phyloP scores from a whole-genome alignment of 768 basidiomycete species.

The Pleurotus ostreatus region DNA sequence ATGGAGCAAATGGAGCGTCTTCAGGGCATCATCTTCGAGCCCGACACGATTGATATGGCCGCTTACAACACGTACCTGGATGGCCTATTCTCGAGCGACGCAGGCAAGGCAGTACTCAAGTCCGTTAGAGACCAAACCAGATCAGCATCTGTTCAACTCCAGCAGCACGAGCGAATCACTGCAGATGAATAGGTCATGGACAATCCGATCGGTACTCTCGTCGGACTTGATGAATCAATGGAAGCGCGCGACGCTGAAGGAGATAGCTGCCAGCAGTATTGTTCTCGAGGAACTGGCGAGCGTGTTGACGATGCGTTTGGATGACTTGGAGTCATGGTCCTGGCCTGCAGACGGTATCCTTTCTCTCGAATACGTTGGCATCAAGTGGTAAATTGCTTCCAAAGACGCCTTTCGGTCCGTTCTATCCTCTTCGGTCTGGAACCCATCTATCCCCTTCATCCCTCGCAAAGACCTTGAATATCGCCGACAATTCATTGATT shows the following conservation, averaged over 20 bases:
- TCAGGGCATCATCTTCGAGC: constrained; percentile 35
- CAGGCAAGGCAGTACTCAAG: constrained; percentile 24
- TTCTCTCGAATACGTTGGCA: constrained; percentile 39
- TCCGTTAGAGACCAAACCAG: constrained; percentile 24
- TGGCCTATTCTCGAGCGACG: constrained; percentile 30
- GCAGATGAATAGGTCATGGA: constrained; percentile 21
- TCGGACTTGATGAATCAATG: constrained; percentile 35
- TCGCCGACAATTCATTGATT: constrained; percentile 17
- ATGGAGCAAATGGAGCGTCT: constrained; percentile 37
- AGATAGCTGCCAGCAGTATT: constrained; percentile 34
- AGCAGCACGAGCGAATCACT: constrained; percentile 23
- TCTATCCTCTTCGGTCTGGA: constrained; percentile 33
- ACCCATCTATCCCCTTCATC: constrained; percentile 14
- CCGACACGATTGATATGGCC: constrained; percentile 25
- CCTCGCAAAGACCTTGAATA: constrained; percentile 15
- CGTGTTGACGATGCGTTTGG: constrained; percentile 42
- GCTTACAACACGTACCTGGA: constrained; percentile 31
- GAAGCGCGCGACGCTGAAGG: constrained; percentile 34
- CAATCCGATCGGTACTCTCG: constrained; percentile 31
- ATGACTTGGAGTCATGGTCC: constrained; percentile 34
- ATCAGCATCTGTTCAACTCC: constrained; percentile 17
- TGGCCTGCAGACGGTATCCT: constrained; percentile 41
- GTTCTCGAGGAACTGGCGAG: constrained; percentile 38
- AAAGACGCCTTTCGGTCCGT: constrained; percentile 25
- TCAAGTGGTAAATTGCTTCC: constrained; percentile 37